Evolutionary conservation across 306 rosid species (phyloP).

Genomic region (Inga oerstediana): DNA sequence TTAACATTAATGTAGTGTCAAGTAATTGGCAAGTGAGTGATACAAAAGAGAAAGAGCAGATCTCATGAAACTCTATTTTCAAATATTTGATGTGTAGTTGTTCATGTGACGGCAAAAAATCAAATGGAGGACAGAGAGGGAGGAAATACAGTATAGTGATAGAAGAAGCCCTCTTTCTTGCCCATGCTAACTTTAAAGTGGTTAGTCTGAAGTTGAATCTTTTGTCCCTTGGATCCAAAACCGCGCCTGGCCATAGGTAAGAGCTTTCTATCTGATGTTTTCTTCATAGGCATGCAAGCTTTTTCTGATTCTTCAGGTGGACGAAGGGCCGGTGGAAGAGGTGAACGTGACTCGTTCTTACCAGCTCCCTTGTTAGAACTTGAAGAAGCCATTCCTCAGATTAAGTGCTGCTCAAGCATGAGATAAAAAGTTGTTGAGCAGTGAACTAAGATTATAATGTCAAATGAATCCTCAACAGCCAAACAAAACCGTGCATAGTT

Average conservation of each 20-base stretch:
- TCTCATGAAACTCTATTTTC: too few species aligned
- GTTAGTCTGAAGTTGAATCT: conserved; percentile 37
- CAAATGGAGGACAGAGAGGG: not conserved
- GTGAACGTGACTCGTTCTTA: conserved; percentile 22
- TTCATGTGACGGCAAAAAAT: not conserved
- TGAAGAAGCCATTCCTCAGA: conserved; percentile 33
- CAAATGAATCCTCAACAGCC: too few species aligned
- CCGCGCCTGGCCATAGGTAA: conserved; percentile 41
- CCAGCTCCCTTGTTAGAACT: not conserved
- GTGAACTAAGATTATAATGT: not conserved
- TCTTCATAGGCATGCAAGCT: not conserved
- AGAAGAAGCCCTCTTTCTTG: conserved; percentile 40
- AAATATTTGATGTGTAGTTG: too few species aligned
- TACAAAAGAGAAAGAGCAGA: too few species aligned
- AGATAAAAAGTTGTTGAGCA: not conserved
- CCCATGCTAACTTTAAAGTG: conserved; percentile 38
- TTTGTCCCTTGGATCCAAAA: conserved; percentile 44
- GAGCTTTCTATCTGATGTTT: not conserved
- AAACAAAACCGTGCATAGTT: too few species aligned
- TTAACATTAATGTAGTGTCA: too few species aligned
- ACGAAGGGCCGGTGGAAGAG: conserved; percentile 32
- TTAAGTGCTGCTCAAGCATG: conserved; percentile 20
- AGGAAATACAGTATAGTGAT: conserved; percentile 39
- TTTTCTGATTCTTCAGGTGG: not conserved
- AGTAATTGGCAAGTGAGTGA: too few species aligned